Percentiles rank a stretch among this genome's conserved stretches.
Evolutionary conservation across 2,329 filamentous ascomycete genomes (phyloP).

Genomic region (Fusarium succisae): DNA sequence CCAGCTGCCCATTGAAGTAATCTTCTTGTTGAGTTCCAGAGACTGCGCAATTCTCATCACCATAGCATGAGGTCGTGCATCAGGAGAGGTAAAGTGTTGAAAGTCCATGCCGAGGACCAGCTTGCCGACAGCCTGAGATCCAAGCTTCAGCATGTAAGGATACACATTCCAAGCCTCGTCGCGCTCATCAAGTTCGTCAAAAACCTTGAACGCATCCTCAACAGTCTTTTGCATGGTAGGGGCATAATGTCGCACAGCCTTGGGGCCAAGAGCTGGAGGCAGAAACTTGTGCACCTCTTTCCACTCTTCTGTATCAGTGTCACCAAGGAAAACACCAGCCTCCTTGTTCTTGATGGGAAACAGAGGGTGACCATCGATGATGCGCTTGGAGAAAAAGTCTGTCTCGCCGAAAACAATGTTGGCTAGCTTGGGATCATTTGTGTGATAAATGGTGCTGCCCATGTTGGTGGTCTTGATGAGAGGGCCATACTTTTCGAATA

Average conservation of each 20-base stretch:
- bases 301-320: conserved; percentile 63
- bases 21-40: conserved; percentile 67
- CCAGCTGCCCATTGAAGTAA: conserved; percentile 64
- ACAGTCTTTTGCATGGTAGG: conserved; percentile 66
- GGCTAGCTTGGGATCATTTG: conserved; percentile 59
- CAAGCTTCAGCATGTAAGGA: conserved; percentile 60
- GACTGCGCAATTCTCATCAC: conserved; percentile 59
- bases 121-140: conserved; percentile 56
- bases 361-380: conserved; percentile 60
- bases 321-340: conserved; percentile 57
- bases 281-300: conserved; percentile 67
- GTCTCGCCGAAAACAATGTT: conserved; percentile 58
- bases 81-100: conserved; percentile 53
- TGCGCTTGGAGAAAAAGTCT: conserved; percentile 64
- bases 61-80: conserved; percentile 62
- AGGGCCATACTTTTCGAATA: conserved; percentile 63
- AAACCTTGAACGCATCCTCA: conserved; percentile 59
- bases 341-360: conserved; percentile 53
- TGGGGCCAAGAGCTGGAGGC: conserved; percentile 66
- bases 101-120: conserved; percentile 58
- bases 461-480: conserved; percentile 63
- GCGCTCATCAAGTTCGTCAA: conserved; percentile 60
- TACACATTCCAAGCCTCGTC: conserved; percentile 60
- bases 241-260: conserved; percentile 68
- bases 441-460: conserved; percentile 59